Base-by-base conservation (phyloP, 1,284 basidiomycete genomes). In the Ganoderma multipileum region DNA sequence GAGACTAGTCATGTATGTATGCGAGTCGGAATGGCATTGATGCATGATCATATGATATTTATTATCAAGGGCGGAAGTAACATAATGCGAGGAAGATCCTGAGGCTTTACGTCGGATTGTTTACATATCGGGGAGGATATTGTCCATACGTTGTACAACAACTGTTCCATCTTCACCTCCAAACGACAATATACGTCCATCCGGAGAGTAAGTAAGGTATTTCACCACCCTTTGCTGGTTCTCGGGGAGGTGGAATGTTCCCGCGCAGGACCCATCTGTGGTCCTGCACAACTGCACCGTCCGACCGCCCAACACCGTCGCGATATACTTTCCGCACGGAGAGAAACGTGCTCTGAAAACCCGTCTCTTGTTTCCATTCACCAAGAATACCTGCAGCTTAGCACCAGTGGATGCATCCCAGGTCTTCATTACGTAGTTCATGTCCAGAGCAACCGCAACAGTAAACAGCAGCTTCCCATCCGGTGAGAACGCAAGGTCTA, bases 241-340 rank as follows among this genome's bases (percentile, higher is more conserved):
- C 42, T 67, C 67, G 28, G 58, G 47, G 54, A 30, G n/a, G n/a
- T n/a, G n/a, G n/a, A n/a, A n/a, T n/a, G n/a, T n/a, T n/a, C n/a
- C 47, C 38, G 68, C n/a, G 7, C 44, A 20, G 23, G 50, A 41
- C 4, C 73, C 70, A 57, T 61, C 71, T 14, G 8, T 42, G 41
- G 63, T 50, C 39, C 73, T 62, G 75, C 77, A 78, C 36, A 79
- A 58, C 42, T 71, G 65, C 18, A 78, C 67, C 44, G 76, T 73
- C 12, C 65, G 63, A 63, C 78, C 77, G 18, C 30, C 44, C 9
- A 71, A 74, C 30, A 72, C 75, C 33, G 73, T 75, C 18, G 68
- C 68, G 67, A 74, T 62, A 36, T 58, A 63, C 36, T 47, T 23
- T 18, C 75, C 74, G 57, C 75, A 71, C 3, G 71, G 70, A 11